Conservation (phyloP, 2,329 filamentous ascomycete species). For the Beauveria sp. region DNA sequence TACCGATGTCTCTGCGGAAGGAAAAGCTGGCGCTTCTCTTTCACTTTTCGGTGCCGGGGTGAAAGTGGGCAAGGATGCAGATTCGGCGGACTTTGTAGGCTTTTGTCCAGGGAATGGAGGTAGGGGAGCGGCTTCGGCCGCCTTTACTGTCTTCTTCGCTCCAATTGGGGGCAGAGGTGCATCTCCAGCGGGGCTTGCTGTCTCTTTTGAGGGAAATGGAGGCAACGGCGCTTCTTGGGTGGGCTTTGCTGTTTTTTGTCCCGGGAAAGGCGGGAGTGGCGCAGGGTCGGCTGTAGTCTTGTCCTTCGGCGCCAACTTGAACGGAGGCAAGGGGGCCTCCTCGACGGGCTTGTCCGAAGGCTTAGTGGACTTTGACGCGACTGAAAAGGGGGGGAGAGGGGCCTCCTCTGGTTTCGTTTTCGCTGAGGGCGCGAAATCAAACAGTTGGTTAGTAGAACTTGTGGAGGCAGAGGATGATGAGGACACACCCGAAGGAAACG, state of each 20-base stretch:
- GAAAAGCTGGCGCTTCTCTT: not conserved
- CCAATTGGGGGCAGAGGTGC: conserved; percentile 28
- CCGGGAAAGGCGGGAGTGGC: conserved; percentile 28
- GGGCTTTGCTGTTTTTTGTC: conserved; percentile 16
- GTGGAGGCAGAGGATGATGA: conserved; percentile 38
- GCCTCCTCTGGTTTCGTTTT: conserved; percentile 13
- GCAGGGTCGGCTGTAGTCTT: conserved; percentile 5
- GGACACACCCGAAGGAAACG: conserved; percentile 36
- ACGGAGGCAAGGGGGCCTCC: conserved; percentile 13
- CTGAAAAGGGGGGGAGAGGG: conserved; percentile 13
- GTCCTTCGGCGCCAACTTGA: conserved; percentile 18
- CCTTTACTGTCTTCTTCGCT: conserved; percentile 18
- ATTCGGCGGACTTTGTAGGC: conserved; percentile 21
- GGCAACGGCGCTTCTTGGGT: conserved; percentile 16
- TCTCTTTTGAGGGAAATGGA: not conserved
- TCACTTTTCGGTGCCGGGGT: conserved; percentile 17
- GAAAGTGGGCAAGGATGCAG: conserved; percentile 34
- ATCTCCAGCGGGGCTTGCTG: conserved; percentile 10
- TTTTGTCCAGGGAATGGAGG: conserved; percentile 26
- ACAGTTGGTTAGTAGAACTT: conserved; percentile 21
- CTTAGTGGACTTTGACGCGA: not conserved
- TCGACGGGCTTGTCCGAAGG: conserved; percentile 16
- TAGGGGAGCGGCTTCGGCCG: conserved; percentile 20
- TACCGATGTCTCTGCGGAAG: not conserved
- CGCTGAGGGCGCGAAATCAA: conserved; percentile 20